Evolutionary conservation across 352 stramenopile genomes (phyloP).

Genomic region (Salisapilia sapeloensis): DNA sequence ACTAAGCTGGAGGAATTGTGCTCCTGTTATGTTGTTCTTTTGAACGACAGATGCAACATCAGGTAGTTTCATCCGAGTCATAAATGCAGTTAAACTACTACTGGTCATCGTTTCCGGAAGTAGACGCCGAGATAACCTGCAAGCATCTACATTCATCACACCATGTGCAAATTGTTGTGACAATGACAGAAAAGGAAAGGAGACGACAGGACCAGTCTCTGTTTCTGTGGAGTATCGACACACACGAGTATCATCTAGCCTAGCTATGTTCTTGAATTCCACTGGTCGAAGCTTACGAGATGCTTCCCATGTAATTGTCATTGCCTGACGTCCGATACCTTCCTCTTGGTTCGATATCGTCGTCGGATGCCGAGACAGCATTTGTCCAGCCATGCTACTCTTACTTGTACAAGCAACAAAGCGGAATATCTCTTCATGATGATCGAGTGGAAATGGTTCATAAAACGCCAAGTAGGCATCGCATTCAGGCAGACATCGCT

Average conservation of each 20-base stretch:
- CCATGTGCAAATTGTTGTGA: too few species aligned
- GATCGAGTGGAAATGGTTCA: conserved; percentile 21
- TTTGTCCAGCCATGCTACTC: conserved; percentile 23
- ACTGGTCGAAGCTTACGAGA: too few species aligned
- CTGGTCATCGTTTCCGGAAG: conserved; percentile 40
- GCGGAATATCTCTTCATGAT: conserved; percentile 12
- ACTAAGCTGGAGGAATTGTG: conserved; percentile 21
- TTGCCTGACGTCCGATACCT: too few species aligned
- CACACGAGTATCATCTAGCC: too few species aligned
- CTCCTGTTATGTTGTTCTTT: conserved; percentile 17
- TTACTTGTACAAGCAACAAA: conserved; percentile 29
- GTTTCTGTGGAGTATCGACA: too few species aligned
- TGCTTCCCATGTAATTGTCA: too few species aligned
- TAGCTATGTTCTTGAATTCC: too few species aligned
- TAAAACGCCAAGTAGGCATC: conserved; percentile 56
- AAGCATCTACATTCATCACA: too few species aligned
- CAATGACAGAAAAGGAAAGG: too few species aligned
- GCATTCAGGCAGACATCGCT: conserved; percentile 41
- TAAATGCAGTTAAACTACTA: conserved; percentile 20
- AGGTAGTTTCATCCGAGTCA: conserved; percentile 25
- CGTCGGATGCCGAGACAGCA: conserved; percentile 3
- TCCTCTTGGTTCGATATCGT: too few species aligned
- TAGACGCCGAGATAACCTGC: conserved; percentile 21
- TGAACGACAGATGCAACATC: conserved; percentile 27
- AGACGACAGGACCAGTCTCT: too few species aligned